Conservation (phyloP, 441 rosid genomes). For the Erodium trifolium region DNA sequence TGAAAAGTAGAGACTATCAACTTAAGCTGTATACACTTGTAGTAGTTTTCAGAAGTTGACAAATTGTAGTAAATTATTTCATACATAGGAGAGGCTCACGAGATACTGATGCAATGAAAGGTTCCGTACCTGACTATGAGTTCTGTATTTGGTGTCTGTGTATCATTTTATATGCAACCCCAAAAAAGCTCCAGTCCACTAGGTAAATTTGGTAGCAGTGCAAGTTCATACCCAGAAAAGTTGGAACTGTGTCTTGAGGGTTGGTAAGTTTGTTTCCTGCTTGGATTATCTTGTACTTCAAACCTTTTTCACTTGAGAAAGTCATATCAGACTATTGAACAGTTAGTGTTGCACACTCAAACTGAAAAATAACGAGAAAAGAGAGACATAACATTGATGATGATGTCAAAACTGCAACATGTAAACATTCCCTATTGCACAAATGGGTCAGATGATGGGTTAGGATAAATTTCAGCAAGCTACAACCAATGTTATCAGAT, state of each 20-base stretch:
- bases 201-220: constrained; percentile 2
- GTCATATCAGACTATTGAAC: neutral
- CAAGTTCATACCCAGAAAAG: neutral
- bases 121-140: neutral
- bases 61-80: neutral
- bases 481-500: neutral
- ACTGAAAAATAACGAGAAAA: neutral
- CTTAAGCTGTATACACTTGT: too few relatives aligned
- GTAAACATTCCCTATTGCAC: neutral
- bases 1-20: neutral
- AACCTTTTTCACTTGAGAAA: neutral
- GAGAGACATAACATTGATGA: neutral
- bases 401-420: neutral
- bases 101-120: neutral
- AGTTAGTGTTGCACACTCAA: neutral
- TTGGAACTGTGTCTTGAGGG: neutral
- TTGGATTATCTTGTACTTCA: neutral
- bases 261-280: neutral
- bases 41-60: neutral
- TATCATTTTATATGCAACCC: neutral
- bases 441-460: neutral
- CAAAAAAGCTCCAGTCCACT: neutral
- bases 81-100: neutral
- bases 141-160: neutral
- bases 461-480: neutral